Conservation (phyloP, 2,329 filamentous ascomycete genomes). For the Talaromyces rugulosus region DNA sequence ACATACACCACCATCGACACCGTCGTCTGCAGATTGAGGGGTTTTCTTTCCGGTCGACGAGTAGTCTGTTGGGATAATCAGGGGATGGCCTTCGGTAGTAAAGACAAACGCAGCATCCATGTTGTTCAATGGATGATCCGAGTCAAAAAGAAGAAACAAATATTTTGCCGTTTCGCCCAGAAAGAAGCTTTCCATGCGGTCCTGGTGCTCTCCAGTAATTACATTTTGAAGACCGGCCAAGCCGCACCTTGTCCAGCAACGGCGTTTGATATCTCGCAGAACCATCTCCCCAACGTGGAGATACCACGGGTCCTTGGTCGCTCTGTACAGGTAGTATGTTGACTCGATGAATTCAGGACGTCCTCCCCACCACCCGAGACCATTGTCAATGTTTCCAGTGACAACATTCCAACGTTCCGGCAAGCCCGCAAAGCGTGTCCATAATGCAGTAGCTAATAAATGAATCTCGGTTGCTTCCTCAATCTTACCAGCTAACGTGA, state of each 20-base stretch:
- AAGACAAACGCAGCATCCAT: constrained; percentile 88
- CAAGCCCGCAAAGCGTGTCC: constrained; percentile 90
- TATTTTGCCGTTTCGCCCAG: constrained; percentile 96
- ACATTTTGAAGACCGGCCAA: constrained; percentile 89
- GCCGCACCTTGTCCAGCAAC: constrained; percentile 87
- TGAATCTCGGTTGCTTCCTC: constrained; percentile 90
- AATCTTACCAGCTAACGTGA: constrained; percentile 80
- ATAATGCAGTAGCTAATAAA: constrained; percentile 84
- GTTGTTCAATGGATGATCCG: constrained; percentile 79
- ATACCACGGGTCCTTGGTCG: constrained; percentile 94
- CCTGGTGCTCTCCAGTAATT: constrained; percentile 75
- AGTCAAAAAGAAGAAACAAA: constrained; percentile 84
- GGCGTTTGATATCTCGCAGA: constrained; percentile 75
- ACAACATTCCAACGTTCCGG: constrained; percentile 91
- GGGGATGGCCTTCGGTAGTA: constrained; percentile 90
- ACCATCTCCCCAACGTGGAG: constrained; percentile 95
- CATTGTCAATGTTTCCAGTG: constrained; percentile 77
- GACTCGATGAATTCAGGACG: constrained; percentile 96
- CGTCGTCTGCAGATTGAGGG: constrained; percentile 9
- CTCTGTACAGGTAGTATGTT: constrained; percentile 91
- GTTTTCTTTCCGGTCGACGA: constrained; percentile 13
- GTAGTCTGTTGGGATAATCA: constrained; percentile 67
- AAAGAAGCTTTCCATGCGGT: constrained; percentile 99
- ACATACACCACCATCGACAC: constrained; percentile 53
- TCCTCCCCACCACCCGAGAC: constrained; percentile 90